Conservation (phyloP, 225 moss, liverwort and hornwort genomes). For the Physcomitrium patens region DNA sequence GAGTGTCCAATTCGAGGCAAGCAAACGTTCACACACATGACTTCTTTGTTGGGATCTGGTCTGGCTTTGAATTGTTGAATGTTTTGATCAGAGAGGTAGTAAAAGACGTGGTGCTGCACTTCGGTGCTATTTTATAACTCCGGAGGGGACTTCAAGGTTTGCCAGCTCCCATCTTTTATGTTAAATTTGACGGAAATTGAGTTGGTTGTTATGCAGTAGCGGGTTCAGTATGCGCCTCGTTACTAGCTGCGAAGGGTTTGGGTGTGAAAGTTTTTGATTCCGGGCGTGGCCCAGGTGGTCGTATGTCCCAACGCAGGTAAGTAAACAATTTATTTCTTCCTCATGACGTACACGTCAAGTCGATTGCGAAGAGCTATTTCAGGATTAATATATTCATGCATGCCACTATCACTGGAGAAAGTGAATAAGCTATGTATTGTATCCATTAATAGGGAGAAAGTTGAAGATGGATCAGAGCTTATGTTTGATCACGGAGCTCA, state of each 20-base stretch:
- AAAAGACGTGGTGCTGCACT: not conserved
- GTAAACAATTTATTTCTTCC: not conserved
- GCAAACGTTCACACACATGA: not conserved
- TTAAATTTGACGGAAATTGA: not conserved
- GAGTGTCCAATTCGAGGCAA: not conserved
- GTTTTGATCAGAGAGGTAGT: not conserved
- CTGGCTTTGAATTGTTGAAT: not conserved
- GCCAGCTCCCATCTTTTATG: not conserved
- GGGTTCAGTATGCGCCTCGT: slow-evolving; percentile 85
- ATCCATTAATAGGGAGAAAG: slow-evolving; percentile 59
- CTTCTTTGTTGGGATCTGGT: not conserved
- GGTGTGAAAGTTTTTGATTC: slow-evolving; percentile 76
- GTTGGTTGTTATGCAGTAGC: slow-evolving; percentile 61
- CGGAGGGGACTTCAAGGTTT: not conserved
- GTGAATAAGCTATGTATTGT: too few species aligned
- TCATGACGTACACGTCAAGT: not conserved
- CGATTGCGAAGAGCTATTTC: not conserved
- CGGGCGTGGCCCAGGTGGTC: slow-evolving; percentile 95
- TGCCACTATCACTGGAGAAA: not conserved
- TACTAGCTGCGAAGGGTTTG: slow-evolving; percentile 76
- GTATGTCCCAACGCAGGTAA: slow-evolving; percentile 89
- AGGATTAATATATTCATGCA: not conserved
- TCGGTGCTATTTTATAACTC: too few species aligned
- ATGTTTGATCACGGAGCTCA: slow-evolving; percentile 96
- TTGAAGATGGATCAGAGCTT: slow-evolving; percentile 70